Conservation (phyloP, 2,329 filamentous ascomycete species). For the Alternaria arbusti region DNA sequence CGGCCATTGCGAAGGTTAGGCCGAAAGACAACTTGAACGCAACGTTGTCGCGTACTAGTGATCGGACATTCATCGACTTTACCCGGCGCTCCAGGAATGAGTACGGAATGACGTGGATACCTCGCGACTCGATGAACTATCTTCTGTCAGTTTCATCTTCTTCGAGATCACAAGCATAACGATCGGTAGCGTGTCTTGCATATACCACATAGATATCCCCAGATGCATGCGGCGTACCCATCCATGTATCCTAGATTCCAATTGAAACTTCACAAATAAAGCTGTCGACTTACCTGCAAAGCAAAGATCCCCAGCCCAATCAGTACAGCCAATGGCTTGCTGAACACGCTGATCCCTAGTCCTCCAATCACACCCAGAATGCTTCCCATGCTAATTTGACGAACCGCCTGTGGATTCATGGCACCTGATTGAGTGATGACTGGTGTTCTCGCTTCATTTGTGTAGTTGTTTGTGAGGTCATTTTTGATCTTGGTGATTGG, state of each 20-base stretch:
- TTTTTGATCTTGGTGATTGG: slow-evolving; percentile 49
- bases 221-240: not conserved
- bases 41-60: slow-evolving; percentile 63
- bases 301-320: slow-evolving; percentile 69
- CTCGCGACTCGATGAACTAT: slow-evolving; percentile 58
- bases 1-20: slow-evolving; percentile 74
- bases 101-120: slow-evolving; percentile 60
- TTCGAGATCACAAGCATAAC: slow-evolving; percentile 7
- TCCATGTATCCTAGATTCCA: not conserved
- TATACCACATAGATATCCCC: slow-evolving; percentile 12
- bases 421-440: slow-evolving; percentile 47
- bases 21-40: slow-evolving; percentile 74
- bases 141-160: slow-evolving; percentile 20
- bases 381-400: slow-evolving; percentile 56
- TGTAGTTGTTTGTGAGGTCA: slow-evolving; percentile 42
- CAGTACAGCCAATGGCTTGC: slow-evolving; percentile 71
- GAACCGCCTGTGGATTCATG: slow-evolving; percentile 50
- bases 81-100: slow-evolving; percentile 58
- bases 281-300: slow-evolving; percentile 61
- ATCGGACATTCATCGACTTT: slow-evolving; percentile 57
- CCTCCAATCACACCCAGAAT: slow-evolving; percentile 58
- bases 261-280: not conserved
- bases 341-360: slow-evolving; percentile 72
- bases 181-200: slow-evolving; percentile 12
- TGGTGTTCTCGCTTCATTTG: slow-evolving; percentile 49